phyloP scores from a whole-genome alignment of 2,329 filamentous ascomycete species.

The Tolypocladium paradoxum region DNA sequence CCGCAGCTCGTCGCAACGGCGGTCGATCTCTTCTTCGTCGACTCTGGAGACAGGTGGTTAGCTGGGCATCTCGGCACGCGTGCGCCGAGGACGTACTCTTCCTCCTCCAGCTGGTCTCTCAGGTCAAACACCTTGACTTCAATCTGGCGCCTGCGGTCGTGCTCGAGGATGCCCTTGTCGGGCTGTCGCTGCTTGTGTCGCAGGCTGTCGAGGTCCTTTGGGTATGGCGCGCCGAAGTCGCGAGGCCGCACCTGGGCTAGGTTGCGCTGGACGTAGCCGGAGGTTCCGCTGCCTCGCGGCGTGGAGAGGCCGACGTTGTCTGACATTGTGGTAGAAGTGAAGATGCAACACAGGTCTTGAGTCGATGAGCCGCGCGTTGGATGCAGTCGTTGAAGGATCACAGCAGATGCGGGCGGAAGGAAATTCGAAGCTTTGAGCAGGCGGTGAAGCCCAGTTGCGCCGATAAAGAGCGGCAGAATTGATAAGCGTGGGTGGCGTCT shows the following conservation, averaged over 20 bases:
- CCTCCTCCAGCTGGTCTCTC: slow-evolving; percentile 83
- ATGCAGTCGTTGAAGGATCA: neutral
- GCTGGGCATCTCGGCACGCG: neutral
- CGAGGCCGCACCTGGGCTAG: slow-evolving; percentile 78
- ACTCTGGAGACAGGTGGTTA: slow-evolving; percentile 35
- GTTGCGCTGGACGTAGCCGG: slow-evolving; percentile 95
- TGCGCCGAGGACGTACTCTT: slow-evolving; percentile 43
- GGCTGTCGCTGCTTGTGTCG: slow-evolving; percentile 74
- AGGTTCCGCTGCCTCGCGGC: slow-evolving; percentile 88
- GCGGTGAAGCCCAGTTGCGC: slow-evolving; percentile 10
- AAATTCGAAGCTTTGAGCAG: slow-evolving; percentile 1
- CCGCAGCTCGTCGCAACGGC: slow-evolving; percentile 32
- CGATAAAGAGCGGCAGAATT: slow-evolving; percentile 14
- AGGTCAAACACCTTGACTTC: slow-evolving; percentile 92
- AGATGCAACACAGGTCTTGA: neutral
- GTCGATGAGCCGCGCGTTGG: neutral
- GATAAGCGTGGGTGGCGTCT: slow-evolving; percentile 11
- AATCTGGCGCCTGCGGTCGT: slow-evolving; percentile 81
- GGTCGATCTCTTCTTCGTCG: slow-evolving; percentile 86
- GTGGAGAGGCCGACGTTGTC: slow-evolving; percentile 95
- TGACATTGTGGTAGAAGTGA: slow-evolving; percentile 51
- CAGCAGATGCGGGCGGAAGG: neutral
- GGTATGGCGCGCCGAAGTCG: slow-evolving; percentile 69
- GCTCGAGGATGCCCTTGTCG: slow-evolving; percentile 85
- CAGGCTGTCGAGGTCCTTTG: slow-evolving; percentile 55